Conservation (phyloP, 495 filamentous ascomycete species). For the Symbiotaphrina buchneri region DNA sequence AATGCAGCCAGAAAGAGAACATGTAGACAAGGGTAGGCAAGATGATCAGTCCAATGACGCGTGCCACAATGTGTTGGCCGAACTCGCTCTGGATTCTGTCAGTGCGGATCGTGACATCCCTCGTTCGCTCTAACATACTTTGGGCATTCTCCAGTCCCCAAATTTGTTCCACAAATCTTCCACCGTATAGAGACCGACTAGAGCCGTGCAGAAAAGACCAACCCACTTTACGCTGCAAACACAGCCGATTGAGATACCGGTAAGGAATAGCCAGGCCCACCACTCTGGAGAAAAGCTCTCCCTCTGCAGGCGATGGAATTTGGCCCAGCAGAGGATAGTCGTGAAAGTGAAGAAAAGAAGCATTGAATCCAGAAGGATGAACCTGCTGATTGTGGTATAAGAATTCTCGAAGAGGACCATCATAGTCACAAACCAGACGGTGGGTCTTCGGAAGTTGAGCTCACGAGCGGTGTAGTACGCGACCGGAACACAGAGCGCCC, state of each 20-base stretch:
- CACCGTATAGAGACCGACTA: conserved; percentile 87
- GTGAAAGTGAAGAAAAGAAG: conserved; percentile 94
- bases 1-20: conserved; percentile 86
- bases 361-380: conserved; percentile 96
- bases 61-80: conserved; percentile 53
- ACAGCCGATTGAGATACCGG: conserved; percentile 84
- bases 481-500: conserved; percentile 75
- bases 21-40: conserved; percentile 78
- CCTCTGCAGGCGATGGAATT: conserved; percentile 70
- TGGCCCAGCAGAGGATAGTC: conserved; percentile 87
- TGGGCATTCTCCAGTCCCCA: conserved; percentile 76
- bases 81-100: conserved; percentile 29
- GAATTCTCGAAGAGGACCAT: conserved; percentile 98
- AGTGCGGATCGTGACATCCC: not conserved
- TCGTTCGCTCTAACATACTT: conserved; percentile 21
- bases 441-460: conserved; percentile 60
- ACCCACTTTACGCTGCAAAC: conserved; percentile 98
- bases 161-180: conserved; percentile 99
- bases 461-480: conserved; percentile 90
- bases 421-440: conserved; percentile 83
- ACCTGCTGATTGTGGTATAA: conserved; percentile 93
- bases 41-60: conserved; percentile 70
- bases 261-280: conserved; percentile 82
- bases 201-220: conserved; percentile 78
- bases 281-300: conserved; percentile 73